Percentiles rank a stretch among this genome's conserved stretches.
Evolutionary conservation across 2,329 filamentous ascomycete genomes (phyloP).

Genomic region (Apiospora hydei): DNA sequence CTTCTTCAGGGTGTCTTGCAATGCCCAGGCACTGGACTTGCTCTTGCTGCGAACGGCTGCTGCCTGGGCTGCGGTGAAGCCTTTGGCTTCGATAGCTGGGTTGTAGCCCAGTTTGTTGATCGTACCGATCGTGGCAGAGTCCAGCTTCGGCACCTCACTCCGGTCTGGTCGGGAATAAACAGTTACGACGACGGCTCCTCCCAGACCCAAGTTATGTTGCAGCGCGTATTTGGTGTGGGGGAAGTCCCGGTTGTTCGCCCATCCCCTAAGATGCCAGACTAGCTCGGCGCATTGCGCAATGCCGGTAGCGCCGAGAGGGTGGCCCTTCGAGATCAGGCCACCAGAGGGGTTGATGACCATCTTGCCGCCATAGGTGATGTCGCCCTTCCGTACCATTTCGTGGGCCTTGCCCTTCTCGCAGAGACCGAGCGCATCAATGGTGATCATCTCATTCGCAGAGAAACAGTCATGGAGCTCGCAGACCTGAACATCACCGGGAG

Average conservation of each 20-base stretch:
- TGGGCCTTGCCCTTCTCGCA: constrained; percentile 83
- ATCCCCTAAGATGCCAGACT: constrained; percentile 93
- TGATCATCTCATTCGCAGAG: constrained; percentile 91
- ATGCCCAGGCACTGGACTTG: constrained; percentile 72
- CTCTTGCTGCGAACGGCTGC: constrained; percentile 73
- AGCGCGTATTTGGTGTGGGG: constrained; percentile 74
- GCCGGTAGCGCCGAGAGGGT: constrained; percentile 93
- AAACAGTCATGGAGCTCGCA: constrained; percentile 98
- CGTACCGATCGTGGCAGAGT: constrained; percentile 69
- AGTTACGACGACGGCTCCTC: constrained; percentile 88
- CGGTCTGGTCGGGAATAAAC: constrained; percentile 89
- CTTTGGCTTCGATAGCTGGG: constrained; percentile 86
- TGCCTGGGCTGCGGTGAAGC: constrained; percentile 82
- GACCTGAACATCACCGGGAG: constrained; percentile 76
- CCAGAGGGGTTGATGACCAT: constrained; percentile 93
- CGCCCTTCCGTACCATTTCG: constrained; percentile 84
- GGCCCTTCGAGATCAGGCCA: constrained; percentile 94
- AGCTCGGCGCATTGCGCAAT: constrained; percentile 94
- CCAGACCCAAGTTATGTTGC: constrained; percentile 93
- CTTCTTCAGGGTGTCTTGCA: constrained; percentile 77
- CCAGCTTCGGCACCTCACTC: constrained; percentile 64
- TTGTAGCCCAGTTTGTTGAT: constrained; percentile 83
- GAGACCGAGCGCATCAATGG: constrained; percentile 85
- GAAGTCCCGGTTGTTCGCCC: constrained; percentile 88
- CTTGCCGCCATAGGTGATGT: constrained; percentile 88